These are phyloP conservation scores for Bolboschoenus planiculmis DNA, from an alignment of 176 grass and related monocot genomes.

Conservation along the genomic window DNA sequence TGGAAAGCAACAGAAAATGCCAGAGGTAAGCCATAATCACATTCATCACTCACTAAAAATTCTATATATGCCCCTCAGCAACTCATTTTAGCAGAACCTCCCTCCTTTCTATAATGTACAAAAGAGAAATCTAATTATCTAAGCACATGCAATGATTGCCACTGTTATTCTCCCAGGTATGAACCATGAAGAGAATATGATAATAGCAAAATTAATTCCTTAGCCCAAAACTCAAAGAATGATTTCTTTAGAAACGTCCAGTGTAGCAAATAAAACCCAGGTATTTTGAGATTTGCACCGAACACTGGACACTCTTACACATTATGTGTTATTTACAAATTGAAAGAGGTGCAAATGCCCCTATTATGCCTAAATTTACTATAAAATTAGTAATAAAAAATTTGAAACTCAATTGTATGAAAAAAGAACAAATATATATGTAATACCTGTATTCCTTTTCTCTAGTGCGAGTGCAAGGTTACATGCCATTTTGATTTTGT, in stretches of 20 bases:
- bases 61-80: neutral
- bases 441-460: neutral
- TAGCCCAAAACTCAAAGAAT: neutral
- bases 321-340: no score
- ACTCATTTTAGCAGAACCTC: neutral
- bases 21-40: slow-evolving; percentile 19
- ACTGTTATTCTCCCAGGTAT: neutral
- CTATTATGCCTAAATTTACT: no score
- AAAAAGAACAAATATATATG: no score
- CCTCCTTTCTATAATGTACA: neutral
- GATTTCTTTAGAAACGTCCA: neutral
- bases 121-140: neutral
- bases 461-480: neutral
- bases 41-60: neutral
- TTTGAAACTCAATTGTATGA: no score
- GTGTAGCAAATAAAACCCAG: neutral
- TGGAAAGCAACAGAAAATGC: neutral
- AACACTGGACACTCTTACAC: neutral
- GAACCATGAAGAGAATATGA: neutral
- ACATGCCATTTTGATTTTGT: neutral
- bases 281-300: neutral
- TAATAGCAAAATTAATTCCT: neutral
- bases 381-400: no score
- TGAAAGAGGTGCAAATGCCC: no score
- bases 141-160: neutral